These are phyloP conservation scores for Cicer yamashitae DNA, from an alignment of 306 rosid genomes.

Conservation along the genomic window DNA sequence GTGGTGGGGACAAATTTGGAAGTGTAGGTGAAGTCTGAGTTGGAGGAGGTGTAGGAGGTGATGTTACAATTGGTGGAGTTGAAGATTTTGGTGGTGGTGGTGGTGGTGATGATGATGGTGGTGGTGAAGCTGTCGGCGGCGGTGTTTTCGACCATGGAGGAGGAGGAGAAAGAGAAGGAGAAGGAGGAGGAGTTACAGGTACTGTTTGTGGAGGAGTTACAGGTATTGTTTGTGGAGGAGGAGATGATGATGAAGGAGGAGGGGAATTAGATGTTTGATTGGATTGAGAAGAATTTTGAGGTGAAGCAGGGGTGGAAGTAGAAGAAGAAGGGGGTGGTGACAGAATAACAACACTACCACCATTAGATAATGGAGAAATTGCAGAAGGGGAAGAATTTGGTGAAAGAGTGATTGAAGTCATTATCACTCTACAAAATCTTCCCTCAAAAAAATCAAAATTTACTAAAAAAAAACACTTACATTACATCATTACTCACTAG, in stretches of 20 bases:
- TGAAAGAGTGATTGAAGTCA: slow-evolving; percentile 73
- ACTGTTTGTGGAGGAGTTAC: slow-evolving; percentile 50
- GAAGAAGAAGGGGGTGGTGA: slow-evolving; percentile 44
- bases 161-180: slow-evolving; percentile 53
- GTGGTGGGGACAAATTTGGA: slow-evolving; percentile 62
- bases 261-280: slow-evolving; percentile 53
- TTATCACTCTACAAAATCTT: slow-evolving; percentile 43
- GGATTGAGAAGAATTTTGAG: slow-evolving; percentile 50
- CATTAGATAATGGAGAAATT: slow-evolving; percentile 58
- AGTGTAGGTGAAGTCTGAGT: slow-evolving; percentile 54
- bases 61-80: slow-evolving; percentile 47
- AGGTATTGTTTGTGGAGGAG: slow-evolving; percentile 52
- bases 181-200: slow-evolving; percentile 48
- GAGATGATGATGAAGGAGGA: slow-evolving; percentile 50
- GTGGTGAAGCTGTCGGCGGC: slow-evolving; percentile 36
- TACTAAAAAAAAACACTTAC: slow-evolving; percentile 44
- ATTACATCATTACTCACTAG: no score
- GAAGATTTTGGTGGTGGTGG: slow-evolving; percentile 50
- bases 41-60: slow-evolving; percentile 60
- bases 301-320: slow-evolving; percentile 49
- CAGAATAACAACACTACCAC: slow-evolving; percentile 40
- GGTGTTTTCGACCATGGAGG: slow-evolving; percentile 55
- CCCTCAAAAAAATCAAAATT: slow-evolving; percentile 40
- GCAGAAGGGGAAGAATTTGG: slow-evolving; percentile 76
- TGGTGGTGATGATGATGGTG: slow-evolving; percentile 45